Conservation (phyloP, 371 early-diverging fungal species). For the Sporodiniella umbellata region DNA sequence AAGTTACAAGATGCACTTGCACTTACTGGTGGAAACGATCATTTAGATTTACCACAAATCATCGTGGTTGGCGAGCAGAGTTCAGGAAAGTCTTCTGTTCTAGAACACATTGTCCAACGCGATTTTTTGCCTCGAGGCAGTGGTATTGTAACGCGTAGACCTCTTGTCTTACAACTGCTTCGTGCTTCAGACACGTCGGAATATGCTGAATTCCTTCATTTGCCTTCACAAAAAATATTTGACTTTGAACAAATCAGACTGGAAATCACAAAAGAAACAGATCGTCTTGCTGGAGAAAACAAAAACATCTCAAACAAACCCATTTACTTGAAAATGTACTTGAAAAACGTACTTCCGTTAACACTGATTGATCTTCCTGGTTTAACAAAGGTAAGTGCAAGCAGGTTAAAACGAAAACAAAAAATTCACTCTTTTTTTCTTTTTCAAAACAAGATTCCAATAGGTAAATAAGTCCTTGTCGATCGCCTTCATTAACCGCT, state of each 20-base stretch:
- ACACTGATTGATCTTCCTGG: conserved; percentile 95
- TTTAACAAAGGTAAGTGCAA: conserved; percentile 79
- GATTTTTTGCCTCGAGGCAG: conserved; percentile 92
- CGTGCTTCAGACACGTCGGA: conserved; percentile 42
- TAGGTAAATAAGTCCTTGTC: too few species aligned
- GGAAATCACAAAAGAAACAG: conserved; percentile 89
- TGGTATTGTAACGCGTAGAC: conserved; percentile 92
- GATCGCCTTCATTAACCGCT: too few species aligned
- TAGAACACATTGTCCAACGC: conserved; percentile 88
- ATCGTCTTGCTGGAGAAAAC: conserved; percentile 79
- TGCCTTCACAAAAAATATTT: conserved; percentile 69
- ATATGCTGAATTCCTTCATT: conserved; percentile 76
- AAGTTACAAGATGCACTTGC: conserved; percentile 91
- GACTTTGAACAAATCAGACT: conserved; percentile 77
- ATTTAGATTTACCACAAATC: conserved; percentile 90
- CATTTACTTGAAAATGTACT: conserved; percentile 86
- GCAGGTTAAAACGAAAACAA: conserved; percentile 1
- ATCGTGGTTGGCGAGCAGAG: conserved; percentile 86
- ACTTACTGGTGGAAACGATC: conserved; percentile 66
- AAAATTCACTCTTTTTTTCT: neutral
- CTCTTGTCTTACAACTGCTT: conserved; percentile 86
- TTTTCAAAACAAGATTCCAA: conserved; percentile 2
- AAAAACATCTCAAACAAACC: conserved; percentile 83
- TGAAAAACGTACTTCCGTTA: conserved; percentile 80
- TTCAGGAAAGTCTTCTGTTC: conserved; percentile 89